These are phyloP conservation scores for Candida cerambycidarum DNA, from an alignment of 805 yeast genomes.

Conservation along the genomic window DNA sequence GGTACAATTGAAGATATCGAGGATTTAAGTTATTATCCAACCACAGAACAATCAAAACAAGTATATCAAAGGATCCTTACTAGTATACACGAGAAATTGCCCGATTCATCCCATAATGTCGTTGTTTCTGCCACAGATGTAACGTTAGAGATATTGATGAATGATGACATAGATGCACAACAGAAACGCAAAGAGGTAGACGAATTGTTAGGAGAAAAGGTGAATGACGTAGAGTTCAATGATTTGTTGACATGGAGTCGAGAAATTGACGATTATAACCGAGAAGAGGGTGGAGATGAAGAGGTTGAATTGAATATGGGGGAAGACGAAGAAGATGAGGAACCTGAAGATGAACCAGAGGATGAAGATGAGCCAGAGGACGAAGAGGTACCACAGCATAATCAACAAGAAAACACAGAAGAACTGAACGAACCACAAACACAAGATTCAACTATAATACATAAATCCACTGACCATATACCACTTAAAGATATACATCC, in stretches of 20 bases:
- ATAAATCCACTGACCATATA: background rate
- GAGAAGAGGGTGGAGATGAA: slow-evolving; percentile 18
- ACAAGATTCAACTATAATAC: background rate
- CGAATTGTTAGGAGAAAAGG: slow-evolving; percentile 38
- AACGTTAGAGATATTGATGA: slow-evolving; percentile 53
- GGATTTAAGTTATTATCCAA: slow-evolving; percentile 61
- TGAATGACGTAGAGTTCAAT: slow-evolving; percentile 47
- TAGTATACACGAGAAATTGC: slow-evolving; percentile 57
- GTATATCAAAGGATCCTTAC: slow-evolving; percentile 57
- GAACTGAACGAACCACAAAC: background rate
- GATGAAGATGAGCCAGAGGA: slow-evolving; percentile 10
- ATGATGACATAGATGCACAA: slow-evolving; percentile 41
- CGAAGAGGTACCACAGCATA: too few species aligned
- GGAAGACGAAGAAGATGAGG: slow-evolving; percentile 29
- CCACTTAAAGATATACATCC: slow-evolving; percentile 7
- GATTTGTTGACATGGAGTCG: slow-evolving; percentile 45
- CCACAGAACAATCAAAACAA: slow-evolving; percentile 49
- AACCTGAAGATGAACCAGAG: slow-evolving; percentile 26
- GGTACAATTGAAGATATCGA: slow-evolving; percentile 30
- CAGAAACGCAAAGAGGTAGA: slow-evolving; percentile 52
- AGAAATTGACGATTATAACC: slow-evolving; percentile 50
- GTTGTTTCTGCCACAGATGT: slow-evolving; percentile 72
- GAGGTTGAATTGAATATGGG: slow-evolving; percentile 43
- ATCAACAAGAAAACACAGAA: background rate
- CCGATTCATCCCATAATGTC: slow-evolving; percentile 76